Base-by-base conservation (phyloP, 371 early-diverging fungal genomes). In the Mucor saturninus region DNA sequence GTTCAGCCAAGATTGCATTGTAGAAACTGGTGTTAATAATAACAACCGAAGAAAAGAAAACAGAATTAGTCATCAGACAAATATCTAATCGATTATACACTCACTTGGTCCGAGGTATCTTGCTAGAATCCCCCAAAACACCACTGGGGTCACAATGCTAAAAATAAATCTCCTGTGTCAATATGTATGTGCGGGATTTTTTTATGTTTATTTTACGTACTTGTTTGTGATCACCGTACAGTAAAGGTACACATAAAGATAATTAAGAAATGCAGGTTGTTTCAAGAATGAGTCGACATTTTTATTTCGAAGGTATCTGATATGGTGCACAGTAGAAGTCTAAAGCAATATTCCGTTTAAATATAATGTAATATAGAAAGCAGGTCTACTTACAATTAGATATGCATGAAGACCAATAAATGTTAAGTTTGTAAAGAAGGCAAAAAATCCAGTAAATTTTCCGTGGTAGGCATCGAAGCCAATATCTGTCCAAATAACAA, bases 101-200 rank as follows among this genome's bases (percentile, higher is more conserved):
- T 43, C 50, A 42, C 40, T 14, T 6, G 29, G 26, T 52, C 32
- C 48, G n/a, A 45, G 13, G 30, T 8, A 29, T 39, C 21, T 37
- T 43, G 30, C 40, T 56, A 74, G 61, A 60, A 79, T 46, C 14
- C 73, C 56, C 87, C 87, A 86, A 58, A 71, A 86, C 14, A 86
- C 81, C 53, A 86, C 74, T 13, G 87, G 87, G n/a, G 84, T 84
- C 14, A 84, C 68, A 39, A 86, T 76, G 43, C 81, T 81, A 50
- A 42, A 43, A 63, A 4, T 43, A 42, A 51, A 45, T 39, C 3
- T 15, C 45, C 15, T 42, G 28, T 48, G 31, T 21, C n/a, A 45
- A 45, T n/a, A 45, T 30, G 21, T 15, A 39, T 28, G 14, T 39
- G 7, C 6, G 9, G n/a, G 1, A 6, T 55, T 46, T 51, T 29